Evolutionary conservation across 257 asterid species (phyloP).

Genomic region (Schizonepeta tenuifolia): DNA sequence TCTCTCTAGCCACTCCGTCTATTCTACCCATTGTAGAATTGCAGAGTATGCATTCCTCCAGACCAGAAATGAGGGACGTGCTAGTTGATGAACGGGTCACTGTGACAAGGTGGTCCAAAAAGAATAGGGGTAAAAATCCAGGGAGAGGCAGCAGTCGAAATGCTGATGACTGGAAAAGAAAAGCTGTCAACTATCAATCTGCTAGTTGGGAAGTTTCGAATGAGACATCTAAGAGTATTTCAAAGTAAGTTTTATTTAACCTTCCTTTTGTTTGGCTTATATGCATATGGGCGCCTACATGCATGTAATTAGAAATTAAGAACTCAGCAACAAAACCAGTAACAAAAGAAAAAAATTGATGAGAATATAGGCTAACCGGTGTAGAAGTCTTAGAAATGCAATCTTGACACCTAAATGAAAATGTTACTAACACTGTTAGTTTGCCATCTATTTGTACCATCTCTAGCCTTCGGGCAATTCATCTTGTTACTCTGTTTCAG

Average conservation of each 20-base stretch:
- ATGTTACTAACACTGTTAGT: not conserved
- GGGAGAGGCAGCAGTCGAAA: conserved; percentile 56
- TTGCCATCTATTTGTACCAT: not conserved
- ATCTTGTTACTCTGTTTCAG: conserved; percentile 38
- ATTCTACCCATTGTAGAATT: conserved; percentile 60
- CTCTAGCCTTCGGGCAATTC: conserved; percentile 4
- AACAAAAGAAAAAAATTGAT: not conserved
- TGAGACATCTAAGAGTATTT: conserved; percentile 58
- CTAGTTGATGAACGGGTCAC: conserved; percentile 83
- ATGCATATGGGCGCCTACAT: too few species aligned
- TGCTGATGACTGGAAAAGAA: conserved; percentile 69
- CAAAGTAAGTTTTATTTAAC: conserved; percentile 54
- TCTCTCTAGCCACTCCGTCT: conserved; percentile 63
- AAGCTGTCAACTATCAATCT: conserved; percentile 57
- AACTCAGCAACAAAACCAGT: not conserved
- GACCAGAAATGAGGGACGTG: conserved; percentile 74
- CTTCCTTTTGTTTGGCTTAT: conserved; percentile 25
- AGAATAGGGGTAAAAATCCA: conserved; percentile 48
- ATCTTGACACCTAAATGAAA: not conserved
- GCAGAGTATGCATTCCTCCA: conserved; percentile 49
- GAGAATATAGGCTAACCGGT: not conserved
- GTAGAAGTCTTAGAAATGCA: not conserved
- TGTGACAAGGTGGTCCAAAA: conserved; percentile 89
- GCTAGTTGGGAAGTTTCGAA: conserved; percentile 64
- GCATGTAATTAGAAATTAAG: not conserved